Evolutionary conservation across 1,139 yeast species (phyloP).

Genomic region (Geotrichum bryndzae): DNA sequence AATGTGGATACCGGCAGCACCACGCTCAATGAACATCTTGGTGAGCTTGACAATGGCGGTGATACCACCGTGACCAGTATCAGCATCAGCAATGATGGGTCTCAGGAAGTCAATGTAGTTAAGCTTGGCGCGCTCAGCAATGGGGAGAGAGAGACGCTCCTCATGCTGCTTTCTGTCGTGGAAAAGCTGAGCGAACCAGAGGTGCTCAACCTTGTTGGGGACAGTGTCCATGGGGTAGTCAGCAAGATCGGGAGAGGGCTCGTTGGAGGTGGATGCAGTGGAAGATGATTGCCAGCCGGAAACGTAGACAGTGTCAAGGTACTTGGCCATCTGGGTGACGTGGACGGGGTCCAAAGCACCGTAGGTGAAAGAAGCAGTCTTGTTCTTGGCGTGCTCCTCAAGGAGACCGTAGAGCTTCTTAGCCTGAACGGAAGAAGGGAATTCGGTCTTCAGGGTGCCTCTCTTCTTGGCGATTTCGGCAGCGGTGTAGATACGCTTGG

Average conservation of each 20-base stretch:
- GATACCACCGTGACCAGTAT: slow-evolving; percentile 97
- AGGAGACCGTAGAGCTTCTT: slow-evolving; percentile 70
- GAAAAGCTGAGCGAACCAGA: slow-evolving; percentile 94
- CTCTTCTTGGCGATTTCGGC: slow-evolving; percentile 88
- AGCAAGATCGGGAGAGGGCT: slow-evolving; percentile 96
- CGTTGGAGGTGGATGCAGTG: slow-evolving; percentile 93
- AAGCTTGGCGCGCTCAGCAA: slow-evolving; percentile 56
- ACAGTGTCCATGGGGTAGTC: slow-evolving; percentile 98
- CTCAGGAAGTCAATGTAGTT: slow-evolving; percentile 71
- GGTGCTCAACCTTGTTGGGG: slow-evolving; percentile 95
- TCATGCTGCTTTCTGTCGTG: slow-evolving; percentile 96
- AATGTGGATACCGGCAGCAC: slow-evolving; percentile 98
- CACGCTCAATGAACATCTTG: slow-evolving; percentile 93
- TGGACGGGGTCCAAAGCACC: slow-evolving; percentile 98
- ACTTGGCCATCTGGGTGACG: slow-evolving; percentile 93
- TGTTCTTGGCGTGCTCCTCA: slow-evolving; percentile 63
- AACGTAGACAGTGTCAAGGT: slow-evolving; percentile 85
- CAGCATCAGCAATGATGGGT: slow-evolving; percentile 96
- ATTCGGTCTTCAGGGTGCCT: slow-evolving; percentile 60
- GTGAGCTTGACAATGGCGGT: slow-evolving; percentile 94
- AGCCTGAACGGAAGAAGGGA: slow-evolving; percentile 78
- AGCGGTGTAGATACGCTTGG: slow-evolving; percentile 84
- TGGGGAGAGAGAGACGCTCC: slow-evolving; percentile 60
- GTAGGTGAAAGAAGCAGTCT: slow-evolving; percentile 80
- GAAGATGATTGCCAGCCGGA: slow-evolving; percentile 99